Percentiles rank a stretch among this genome's conserved stretches.
Conservation (phyloP, 345 rosid genomes). For the Eucalyptus fibrosa region DNA sequence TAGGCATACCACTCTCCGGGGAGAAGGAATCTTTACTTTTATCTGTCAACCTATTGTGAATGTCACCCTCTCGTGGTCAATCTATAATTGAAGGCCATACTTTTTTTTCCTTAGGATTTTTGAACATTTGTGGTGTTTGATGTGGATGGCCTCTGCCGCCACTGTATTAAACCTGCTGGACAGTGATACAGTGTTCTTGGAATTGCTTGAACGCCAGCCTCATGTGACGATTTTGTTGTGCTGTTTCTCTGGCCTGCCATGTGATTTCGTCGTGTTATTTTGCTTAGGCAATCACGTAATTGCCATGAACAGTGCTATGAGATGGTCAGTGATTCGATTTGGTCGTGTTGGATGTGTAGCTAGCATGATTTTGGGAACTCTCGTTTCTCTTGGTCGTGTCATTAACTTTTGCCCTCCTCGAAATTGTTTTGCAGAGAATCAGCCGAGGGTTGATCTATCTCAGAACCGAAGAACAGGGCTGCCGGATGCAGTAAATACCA, state of each 20-base stretch:
- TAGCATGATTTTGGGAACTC: neutral
- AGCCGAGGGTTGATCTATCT: constrained; percentile 57
- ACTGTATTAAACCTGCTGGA: neutral
- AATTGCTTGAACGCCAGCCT: neutral
- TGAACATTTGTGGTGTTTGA: neutral
- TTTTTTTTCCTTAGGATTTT: neutral
- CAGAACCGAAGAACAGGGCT: constrained; percentile 55
- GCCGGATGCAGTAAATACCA: constrained; percentile 5
- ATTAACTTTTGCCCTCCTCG: neutral
- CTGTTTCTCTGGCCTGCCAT: neutral
- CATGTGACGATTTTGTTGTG: neutral
- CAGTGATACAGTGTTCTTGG: neutral
- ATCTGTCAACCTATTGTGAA: neutral
- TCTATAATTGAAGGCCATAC: neutral
- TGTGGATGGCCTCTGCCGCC: neutral
- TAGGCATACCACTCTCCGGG: neutral
- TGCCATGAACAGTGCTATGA: neutral
- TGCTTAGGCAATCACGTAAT: neutral
- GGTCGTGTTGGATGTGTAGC: neutral
- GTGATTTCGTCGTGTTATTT: neutral
- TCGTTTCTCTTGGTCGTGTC: neutral
- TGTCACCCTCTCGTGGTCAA: neutral
- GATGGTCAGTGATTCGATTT: neutral
- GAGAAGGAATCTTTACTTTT: neutral
- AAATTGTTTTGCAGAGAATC: constrained; percentile 49